Conservation (phyloP, 208 protist genomes). For the Acanthamoeba culbertsoni region DNA sequence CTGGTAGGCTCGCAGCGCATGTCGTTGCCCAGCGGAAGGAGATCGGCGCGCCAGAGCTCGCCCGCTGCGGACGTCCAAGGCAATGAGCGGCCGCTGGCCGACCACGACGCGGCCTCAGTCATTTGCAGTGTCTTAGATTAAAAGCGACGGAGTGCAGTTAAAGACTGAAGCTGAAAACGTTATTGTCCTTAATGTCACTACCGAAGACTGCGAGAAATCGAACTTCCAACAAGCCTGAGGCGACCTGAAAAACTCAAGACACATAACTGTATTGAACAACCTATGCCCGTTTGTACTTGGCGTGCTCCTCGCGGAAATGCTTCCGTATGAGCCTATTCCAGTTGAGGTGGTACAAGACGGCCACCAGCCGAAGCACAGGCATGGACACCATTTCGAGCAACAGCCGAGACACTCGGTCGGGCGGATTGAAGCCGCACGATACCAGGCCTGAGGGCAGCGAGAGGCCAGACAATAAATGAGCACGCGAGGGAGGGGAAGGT, state of each 20-base stretch:
- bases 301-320: background rate
- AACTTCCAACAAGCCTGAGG: too few species aligned
- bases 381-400: conserved; percentile 34
- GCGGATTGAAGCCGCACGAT: background rate
- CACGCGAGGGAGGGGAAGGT: background rate
- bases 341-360: conserved; percentile 13
- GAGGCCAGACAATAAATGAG: background rate
- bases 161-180: too few species aligned
- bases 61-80: background rate
- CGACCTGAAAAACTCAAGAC: too few species aligned
- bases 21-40: background rate
- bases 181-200: too few species aligned
- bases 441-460: background rate
- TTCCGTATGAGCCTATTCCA: conserved; percentile 4
- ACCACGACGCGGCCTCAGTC: conserved; percentile 20
- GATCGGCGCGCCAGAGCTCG: conserved; percentile 20
- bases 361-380: background rate
- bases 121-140: too few species aligned
- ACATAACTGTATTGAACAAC: too few species aligned
- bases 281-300: too few species aligned
- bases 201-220: too few species aligned
- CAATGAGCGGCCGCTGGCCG: conserved; percentile 18
- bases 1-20: conserved; percentile 10
- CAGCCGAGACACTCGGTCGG: background rate
- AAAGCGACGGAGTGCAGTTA: too few species aligned